phyloP scores from a whole-genome alignment of 2,329 filamentous ascomycete species.

The Colletotrichum neosansevieriae region DNA sequence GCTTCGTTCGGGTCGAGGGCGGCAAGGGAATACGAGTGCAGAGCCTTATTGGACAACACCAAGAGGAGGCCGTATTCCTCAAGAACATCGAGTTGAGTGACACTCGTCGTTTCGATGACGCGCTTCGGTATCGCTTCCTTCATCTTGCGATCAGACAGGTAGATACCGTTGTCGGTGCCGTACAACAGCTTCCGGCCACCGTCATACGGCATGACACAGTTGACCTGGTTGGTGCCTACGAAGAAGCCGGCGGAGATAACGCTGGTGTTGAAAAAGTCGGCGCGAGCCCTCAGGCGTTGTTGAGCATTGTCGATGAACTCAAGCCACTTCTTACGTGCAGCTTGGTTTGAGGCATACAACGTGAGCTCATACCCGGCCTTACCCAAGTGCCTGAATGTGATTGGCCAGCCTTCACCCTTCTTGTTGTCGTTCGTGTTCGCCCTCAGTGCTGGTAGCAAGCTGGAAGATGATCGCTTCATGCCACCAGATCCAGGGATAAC shows the following conservation, averaged over 20 bases:
- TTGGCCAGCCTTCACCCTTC: slow-evolving; percentile 84
- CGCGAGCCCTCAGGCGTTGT: slow-evolving; percentile 84
- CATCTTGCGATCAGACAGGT: slow-evolving; percentile 88
- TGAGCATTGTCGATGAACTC: slow-evolving; percentile 95
- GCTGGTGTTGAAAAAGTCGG: slow-evolving; percentile 88
- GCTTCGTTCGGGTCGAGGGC: slow-evolving; percentile 88
- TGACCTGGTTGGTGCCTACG: slow-evolving; percentile 81
- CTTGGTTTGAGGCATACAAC: slow-evolving; percentile 86
- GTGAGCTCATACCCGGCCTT: slow-evolving; percentile 96
- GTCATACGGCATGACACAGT: slow-evolving; percentile 94
- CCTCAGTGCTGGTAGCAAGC: slow-evolving; percentile 74
- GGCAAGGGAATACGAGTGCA: slow-evolving; percentile 89
- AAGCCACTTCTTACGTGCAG: slow-evolving; percentile 94
- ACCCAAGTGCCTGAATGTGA: slow-evolving; percentile 95
- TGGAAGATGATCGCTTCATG: slow-evolving; percentile 88
- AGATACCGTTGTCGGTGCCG: slow-evolving; percentile 94
- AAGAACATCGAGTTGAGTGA: slow-evolving; percentile 95
- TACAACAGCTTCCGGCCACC: slow-evolving; percentile 95
- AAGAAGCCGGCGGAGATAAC: slow-evolving; percentile 72
- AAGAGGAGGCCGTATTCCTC: slow-evolving; percentile 95
- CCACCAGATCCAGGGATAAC: slow-evolving; percentile 85
- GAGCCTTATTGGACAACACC: slow-evolving; percentile 91
- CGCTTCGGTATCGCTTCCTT: slow-evolving; percentile 85
- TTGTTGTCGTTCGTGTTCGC: slow-evolving; percentile 65
- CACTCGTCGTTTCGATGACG: slow-evolving; percentile 86